phyloP scores from a whole-genome alignment of 306 rosid genomes.

The Prunus mume region DNA sequence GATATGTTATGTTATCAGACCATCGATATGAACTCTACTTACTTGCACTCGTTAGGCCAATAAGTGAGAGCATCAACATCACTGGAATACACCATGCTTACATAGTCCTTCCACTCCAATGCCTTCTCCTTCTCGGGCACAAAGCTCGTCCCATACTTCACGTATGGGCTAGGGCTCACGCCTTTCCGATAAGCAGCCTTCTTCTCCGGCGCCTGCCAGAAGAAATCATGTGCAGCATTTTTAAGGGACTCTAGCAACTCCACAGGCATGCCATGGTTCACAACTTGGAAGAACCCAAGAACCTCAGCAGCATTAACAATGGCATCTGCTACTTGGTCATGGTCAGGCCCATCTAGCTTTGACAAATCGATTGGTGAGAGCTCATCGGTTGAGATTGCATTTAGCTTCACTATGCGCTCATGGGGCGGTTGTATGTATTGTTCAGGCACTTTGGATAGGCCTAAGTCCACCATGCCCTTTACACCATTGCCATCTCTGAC shows the following conservation, averaged over 20 bases:
- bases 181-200: slow-evolving; percentile 39
- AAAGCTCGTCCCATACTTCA: slow-evolving; percentile 63
- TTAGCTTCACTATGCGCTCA: slow-evolving; percentile 40
- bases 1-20: background rate
- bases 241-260: slow-evolving; percentile 47
- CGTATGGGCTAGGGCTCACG: slow-evolving; percentile 34
- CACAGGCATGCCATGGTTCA: slow-evolving; percentile 54
- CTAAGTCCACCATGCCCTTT: slow-evolving; percentile 55
- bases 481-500: slow-evolving; percentile 62
- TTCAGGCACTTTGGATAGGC: slow-evolving; percentile 49
- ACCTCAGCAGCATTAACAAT: slow-evolving; percentile 48
- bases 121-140: slow-evolving; percentile 64
- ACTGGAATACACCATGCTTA: slow-evolving; percentile 43
- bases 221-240: slow-evolving; percentile 47
- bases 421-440: slow-evolving; percentile 50
- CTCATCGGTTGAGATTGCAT: slow-evolving; percentile 6
- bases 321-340: slow-evolving; percentile 35
- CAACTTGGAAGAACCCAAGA: slow-evolving; percentile 64
- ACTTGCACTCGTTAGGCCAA: slow-evolving; percentile 65
- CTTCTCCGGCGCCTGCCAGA: slow-evolving; percentile 33
- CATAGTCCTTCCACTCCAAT: slow-evolving; percentile 65
- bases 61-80: slow-evolving; percentile 52
- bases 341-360: slow-evolving; percentile 46
- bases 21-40: background rate
- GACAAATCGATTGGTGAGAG: slow-evolving; percentile 48